Evolutionary conservation across 2,329 filamentous ascomycete genomes (phyloP), one percentile per base, ranked within the genome.

Genomic region (Penicillium occitanis): DNA sequence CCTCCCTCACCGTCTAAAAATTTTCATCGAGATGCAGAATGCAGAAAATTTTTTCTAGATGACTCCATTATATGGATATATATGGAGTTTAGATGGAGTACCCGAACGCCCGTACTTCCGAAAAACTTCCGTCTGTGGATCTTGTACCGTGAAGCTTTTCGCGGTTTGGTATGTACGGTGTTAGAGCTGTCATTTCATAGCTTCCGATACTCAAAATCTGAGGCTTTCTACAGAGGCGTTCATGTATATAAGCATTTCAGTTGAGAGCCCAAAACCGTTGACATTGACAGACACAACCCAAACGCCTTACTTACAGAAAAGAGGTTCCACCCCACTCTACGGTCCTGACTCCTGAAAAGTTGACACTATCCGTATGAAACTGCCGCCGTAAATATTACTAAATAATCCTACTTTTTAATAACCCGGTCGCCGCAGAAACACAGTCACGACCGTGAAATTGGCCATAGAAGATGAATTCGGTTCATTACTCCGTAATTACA

Each of bases 21-120:
- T 57, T 37, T 55, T 55, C 11, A 35, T 55, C 19, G 28, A 37
- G 33, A 8, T n/a, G 53, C 17, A n/a, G 42, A n/a, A 44, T 8
- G 17, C 17, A 57, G 14, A 5, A 10, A 57, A 61, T 46, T 33
- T 19, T 48, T 61, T 22, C 58, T 30, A 19, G 3, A 30, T 51
- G 48, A 51, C 48, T 51, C 48, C 48, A 30, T 51, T 33, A 48
- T 61, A 48, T 61, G 58, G 58, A 61, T 35, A 11, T 35, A 35
- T 35, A 35, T 35, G 33, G 33, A 10, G 19, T 44, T 28, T 25
- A 25, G 2, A 37, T 59, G 50, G 50, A 53, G 50, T 53, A 53
- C 33, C 53, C 53, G 53, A 40, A 40, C 19, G 33, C 33, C 30
- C 53, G 58, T 61, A 61, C 22, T 28, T 42, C 37, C 58, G 33